Evolutionary conservation across 257 asterid species (phyloP).

Genomic region (Echium plantagineum): DNA sequence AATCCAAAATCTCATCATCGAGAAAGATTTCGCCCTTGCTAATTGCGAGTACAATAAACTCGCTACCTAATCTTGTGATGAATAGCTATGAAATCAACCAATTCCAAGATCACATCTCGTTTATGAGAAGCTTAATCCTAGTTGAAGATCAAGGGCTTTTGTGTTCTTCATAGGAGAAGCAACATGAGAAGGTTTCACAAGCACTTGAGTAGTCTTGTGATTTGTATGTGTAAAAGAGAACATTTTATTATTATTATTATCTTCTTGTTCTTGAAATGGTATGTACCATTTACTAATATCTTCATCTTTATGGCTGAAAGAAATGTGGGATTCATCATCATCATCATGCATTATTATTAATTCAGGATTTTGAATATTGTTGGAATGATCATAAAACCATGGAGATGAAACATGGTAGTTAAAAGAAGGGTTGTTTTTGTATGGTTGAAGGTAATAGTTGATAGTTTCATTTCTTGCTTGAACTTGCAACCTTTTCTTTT

Average conservation of each 20-base stretch:
- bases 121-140: slow-evolving; percentile 28
- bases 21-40: no score
- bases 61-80: no score
- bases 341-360: slow-evolving; percentile 26
- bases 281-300: slow-evolving; percentile 21
- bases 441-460: slow-evolving; percentile 55
- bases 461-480: slow-evolving; percentile 71
- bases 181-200: slow-evolving; percentile 16
- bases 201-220: slow-evolving; percentile 10
- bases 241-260: slow-evolving; percentile 7
- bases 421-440: slow-evolving; percentile 13
- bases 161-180: slow-evolving; percentile 29
- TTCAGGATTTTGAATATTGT: slow-evolving; percentile 13
- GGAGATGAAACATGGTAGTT: slow-evolving; percentile 23
- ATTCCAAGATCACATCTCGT: background rate
- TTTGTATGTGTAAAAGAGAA: slow-evolving; percentile 34
- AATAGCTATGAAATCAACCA: no score
- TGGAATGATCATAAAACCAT: slow-evolving; percentile 44
- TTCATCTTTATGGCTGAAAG: slow-evolving; percentile 28
- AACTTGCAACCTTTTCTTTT: slow-evolving; percentile 62
- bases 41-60: no score
- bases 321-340: slow-evolving; percentile 52
- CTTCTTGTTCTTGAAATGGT: slow-evolving; percentile 15
- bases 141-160: slow-evolving; percentile 55
- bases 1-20: no score